Base-by-base conservation (phyloP, 768 basidiomycete species). In the Royoungia palumana region DNA sequence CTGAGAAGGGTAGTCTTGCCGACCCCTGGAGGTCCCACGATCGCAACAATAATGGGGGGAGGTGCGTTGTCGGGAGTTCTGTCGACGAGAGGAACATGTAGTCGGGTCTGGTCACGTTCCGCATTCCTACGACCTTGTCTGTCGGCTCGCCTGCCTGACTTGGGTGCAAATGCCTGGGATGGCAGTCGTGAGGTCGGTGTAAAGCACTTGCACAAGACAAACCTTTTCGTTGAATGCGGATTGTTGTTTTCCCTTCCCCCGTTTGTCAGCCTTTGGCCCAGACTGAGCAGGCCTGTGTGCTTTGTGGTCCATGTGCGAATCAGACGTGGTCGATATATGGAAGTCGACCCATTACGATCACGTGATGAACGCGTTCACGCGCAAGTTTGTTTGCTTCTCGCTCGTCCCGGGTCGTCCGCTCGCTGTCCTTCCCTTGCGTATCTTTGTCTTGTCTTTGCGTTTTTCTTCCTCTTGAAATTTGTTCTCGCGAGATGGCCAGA, bases 21-120 rank as follows among this genome's bases (percentile, higher is more conserved):
- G 24, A 97, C 96, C 8, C 96, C 96, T 2, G 94, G 87, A 24
- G 96, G 94, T 1, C 96, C 96, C 34, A 97, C 94, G 42, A 99
- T 79, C 22, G 94, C 95, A 30, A 99, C 81, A 51, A 98, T 82
- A 58, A 98, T 82, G 5, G 96, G 96, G 2, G 96, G 95, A 3
- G 96, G 92, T 35, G 84, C 80, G 46, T 87, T 83, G 53, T 93
- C 86, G 5, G 96, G 95, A 10, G 93, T 97, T 43, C 96, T 81
- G 67, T 97, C 87, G 45, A 98, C 90, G 24, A 96, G 80, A 13
- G 96, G 96, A 7, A 98, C 96, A 67, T 99, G 96, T 1, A 99
- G 78, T 36, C 94, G 80, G 2, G 91, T 90, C 70, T 99, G 95
- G 65, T 96, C 93, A 46, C 84, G 81, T 64, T 99, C 96, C 24